These are phyloP conservation scores for Ophidiomyces ophidiicola DNA, from an alignment of 2,329 filamentous ascomycete genomes.

Conservation along the genomic window DNA sequence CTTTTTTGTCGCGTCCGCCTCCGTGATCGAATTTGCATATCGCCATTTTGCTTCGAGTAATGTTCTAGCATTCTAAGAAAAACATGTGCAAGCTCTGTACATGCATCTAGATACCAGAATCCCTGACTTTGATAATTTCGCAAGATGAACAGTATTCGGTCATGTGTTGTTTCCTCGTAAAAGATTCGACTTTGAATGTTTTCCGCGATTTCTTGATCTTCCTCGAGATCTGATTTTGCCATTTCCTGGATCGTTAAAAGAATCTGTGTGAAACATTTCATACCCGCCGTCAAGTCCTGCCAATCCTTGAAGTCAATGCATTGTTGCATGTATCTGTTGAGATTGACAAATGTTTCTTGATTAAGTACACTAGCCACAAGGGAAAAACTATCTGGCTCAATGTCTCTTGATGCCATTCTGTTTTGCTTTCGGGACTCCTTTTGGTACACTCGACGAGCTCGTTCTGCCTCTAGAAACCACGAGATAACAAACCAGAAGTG, in stretches of 20 bases:
- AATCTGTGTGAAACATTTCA: constrained; percentile 92
- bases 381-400: constrained; percentile 63
- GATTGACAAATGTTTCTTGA: constrained; percentile 83
- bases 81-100: constrained; percentile 80
- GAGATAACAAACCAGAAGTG: constrained; percentile 88
- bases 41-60: constrained; percentile 88
- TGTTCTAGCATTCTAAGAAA: constrained; percentile 84
- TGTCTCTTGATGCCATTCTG: constrained; percentile 39
- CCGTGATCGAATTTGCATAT: constrained; percentile 82
- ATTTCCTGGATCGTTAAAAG: constrained; percentile 87
- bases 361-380: constrained; percentile 81
- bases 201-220: constrained; percentile 96
- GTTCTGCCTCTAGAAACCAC: constrained; percentile 86
- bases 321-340: constrained; percentile 71
- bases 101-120: constrained; percentile 83
- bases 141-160: constrained; percentile 67
- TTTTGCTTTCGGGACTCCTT: constrained; percentile 41
- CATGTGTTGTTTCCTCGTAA: constrained; percentile 91
- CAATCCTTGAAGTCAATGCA: constrained; percentile 73
- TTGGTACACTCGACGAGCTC: constrained; percentile 53
- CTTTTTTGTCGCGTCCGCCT: constrained; percentile 61
- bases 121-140: constrained; percentile 86
- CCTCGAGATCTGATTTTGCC: constrained; percentile 67
- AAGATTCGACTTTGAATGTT: constrained; percentile 97
- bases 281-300: constrained; percentile 72